Evolutionary conservation across 768 basidiomycete species (phyloP).

Genomic region (Tubosaeta sp.): DNA sequence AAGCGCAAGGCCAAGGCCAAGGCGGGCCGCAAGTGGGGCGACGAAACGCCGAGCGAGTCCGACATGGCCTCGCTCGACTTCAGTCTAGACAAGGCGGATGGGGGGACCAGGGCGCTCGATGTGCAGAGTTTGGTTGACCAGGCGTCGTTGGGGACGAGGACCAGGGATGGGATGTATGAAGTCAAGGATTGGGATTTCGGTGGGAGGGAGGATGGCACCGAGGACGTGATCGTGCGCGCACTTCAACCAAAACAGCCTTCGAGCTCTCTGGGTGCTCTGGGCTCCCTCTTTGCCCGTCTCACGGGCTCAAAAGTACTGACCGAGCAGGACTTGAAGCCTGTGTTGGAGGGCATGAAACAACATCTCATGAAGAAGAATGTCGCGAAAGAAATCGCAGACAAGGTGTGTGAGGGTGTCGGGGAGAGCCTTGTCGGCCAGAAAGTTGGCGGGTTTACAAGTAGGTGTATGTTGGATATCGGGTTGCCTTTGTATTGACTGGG

Average conservation of each 20-base stretch:
- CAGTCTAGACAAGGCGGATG: constrained; percentile 49
- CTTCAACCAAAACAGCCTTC: constrained; percentile 41
- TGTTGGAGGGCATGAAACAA: constrained; percentile 91
- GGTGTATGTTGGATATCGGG: constrained; percentile 18
- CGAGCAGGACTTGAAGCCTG: constrained; percentile 79
- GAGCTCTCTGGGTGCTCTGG: constrained; percentile 58
- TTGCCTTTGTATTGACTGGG: constrained; percentile 3
- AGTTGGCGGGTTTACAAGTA: constrained; percentile 86
- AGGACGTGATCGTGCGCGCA: constrained; percentile 57
- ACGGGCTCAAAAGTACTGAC: constrained; percentile 84
- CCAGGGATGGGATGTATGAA: constrained; percentile 67
- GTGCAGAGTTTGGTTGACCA: constrained; percentile 62
- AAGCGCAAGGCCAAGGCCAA: constrained; percentile 67
- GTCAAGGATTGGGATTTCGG: constrained; percentile 83
- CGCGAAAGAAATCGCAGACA: constrained; percentile 90
- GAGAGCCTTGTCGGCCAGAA: constrained; percentile 87
- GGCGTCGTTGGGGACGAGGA: constrained; percentile 72
- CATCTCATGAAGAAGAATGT: constrained; percentile 99
- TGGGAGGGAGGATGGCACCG: constrained; percentile 39
- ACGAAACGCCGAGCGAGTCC: constrained; percentile 69
- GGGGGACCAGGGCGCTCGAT: constrained; percentile 40
- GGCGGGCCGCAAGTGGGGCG: constrained; percentile 87
- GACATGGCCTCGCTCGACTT: constrained; percentile 96
- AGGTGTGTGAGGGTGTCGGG: constrained; percentile 93
- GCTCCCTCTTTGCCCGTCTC: constrained; percentile 77